Conservation (phyloP, 371 early-diverging fungal species). For the Dinochytrium kinnereticum region DNA sequence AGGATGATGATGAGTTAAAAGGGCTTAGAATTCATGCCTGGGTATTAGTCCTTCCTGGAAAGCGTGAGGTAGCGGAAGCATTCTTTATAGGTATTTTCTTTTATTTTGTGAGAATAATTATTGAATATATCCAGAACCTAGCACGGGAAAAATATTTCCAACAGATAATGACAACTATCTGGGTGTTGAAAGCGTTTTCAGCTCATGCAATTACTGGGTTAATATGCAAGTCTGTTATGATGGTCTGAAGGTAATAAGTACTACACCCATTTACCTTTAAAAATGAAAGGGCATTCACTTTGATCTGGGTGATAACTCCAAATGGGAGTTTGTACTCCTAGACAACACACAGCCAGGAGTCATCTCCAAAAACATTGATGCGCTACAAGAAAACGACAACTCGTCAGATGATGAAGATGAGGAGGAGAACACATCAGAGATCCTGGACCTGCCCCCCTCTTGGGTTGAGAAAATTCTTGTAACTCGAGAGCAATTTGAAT, state of each 20-base stretch:
- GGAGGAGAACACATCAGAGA: constrained; percentile 30
- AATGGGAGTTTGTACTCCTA: constrained; percentile 63
- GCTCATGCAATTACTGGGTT: constrained; percentile 61
- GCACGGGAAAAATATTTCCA: constrained; percentile 51
- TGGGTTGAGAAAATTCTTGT: constrained; percentile 56
- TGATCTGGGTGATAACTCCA: constrained; percentile 60
- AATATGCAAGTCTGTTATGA: constrained; percentile 65
- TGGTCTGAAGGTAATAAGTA: constrained; percentile 49
- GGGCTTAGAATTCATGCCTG: constrained; percentile 61
- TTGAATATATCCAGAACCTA: constrained; percentile 44
- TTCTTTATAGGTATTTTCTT: constrained; percentile 54
- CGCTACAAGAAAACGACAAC: constrained; percentile 45
- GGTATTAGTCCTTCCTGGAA: constrained; percentile 61
- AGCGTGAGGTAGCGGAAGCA: constrained; percentile 59
- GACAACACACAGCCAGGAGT: constrained; percentile 54
- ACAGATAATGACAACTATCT: constrained; percentile 57
- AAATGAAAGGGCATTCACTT: constrained; percentile 56
- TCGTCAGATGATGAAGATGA: constrained; percentile 53
- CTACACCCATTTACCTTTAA: neutral
- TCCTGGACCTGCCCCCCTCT: constrained; percentile 55
- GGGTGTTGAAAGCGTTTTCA: constrained; percentile 61
- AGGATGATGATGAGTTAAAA: constrained; percentile 57
- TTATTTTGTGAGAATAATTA: neutral
- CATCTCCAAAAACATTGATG: constrained; percentile 22
- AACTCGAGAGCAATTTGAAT: constrained; percentile 53